A percentile compares a stretch with the other conserved stretches of the same genome.
phyloP scores from a whole-genome alignment of 2,329 filamentous ascomycete genomes.

The Ceratocystis papillata region DNA sequence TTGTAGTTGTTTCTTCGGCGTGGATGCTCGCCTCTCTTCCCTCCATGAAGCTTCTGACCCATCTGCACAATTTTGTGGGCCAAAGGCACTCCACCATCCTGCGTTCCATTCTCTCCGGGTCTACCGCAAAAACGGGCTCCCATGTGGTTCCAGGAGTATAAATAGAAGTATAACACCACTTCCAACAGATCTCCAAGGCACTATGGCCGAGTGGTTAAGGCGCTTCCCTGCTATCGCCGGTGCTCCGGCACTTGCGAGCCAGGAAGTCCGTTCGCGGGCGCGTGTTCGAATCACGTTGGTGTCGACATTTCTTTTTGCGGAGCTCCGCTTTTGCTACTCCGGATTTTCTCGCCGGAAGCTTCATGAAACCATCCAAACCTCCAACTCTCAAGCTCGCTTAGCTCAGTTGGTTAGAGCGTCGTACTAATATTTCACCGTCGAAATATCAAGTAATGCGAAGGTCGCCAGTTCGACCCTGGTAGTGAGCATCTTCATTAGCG shows the following conservation, averaged over 20 bases:
- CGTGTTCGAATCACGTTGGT: conserved; percentile 9
- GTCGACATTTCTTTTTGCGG: not conserved
- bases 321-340: not conserved
- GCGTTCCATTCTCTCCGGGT: no score
- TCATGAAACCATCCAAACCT: not conserved
- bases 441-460: conserved; percentile 17
- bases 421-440: conserved; percentile 13
- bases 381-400: not conserved
- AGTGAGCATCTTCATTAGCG: not conserved
- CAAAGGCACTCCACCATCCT: no score
- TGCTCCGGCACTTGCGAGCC: not conserved
- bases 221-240: conserved; percentile 17
- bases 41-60: no score
- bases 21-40: no score
- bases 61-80: no score
- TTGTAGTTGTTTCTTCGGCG: no score
- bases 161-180: no score
- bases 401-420: conserved; percentile 19
- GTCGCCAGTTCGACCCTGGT: conserved; percentile 15
- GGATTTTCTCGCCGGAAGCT: not conserved
- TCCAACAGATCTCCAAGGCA: not conserved
- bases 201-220: conserved; percentile 18
- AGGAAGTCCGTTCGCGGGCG: conserved; percentile 4
- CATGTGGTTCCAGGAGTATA: no score
- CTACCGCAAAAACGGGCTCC: no score